Evolutionary conservation across 1,284 basidiomycete genomes (phyloP).

Genomic region (Puccinia hordei): DNA sequence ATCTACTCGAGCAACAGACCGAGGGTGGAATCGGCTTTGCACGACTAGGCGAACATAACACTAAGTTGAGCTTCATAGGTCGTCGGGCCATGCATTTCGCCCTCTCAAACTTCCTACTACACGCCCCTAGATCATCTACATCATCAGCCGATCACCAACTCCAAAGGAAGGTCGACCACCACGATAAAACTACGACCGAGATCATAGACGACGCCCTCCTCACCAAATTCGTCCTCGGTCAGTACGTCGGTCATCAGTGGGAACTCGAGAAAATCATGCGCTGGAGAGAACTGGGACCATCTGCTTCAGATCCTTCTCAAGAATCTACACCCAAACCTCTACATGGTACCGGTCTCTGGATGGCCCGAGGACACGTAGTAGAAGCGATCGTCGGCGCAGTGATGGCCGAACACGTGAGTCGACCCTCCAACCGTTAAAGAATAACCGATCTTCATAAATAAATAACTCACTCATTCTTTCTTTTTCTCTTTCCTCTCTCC

Average conservation of each 20-base stretch:
- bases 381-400: constrained; percentile 49
- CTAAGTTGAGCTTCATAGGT: constrained; percentile 48
- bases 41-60: constrained; percentile 43
- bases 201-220: constrained; percentile 31
- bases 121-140: constrained; percentile 10
- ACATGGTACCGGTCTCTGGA: constrained; percentile 37
- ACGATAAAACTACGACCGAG: neutral
- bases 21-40: constrained; percentile 31
- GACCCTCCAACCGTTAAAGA: neutral
- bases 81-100: constrained; percentile 48
- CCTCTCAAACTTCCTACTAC: constrained; percentile 30
- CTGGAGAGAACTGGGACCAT: constrained; percentile 35
- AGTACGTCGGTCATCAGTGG: constrained; percentile 50
- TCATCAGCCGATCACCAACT: neutral
- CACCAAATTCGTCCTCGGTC: constrained; percentile 44
- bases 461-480: constrained; percentile 1
- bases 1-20: neutral
- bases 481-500: neutral
- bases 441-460: no score
- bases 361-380: constrained; percentile 43
- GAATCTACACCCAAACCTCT: neutral
- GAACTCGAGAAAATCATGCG: constrained; percentile 51
- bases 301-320: neutral
- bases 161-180: neutral
- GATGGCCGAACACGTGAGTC: constrained; percentile 37